Evolutionary conservation across 2,329 filamentous ascomycete species (phyloP).

Genomic region (Cryphonectria parasitica): DNA sequence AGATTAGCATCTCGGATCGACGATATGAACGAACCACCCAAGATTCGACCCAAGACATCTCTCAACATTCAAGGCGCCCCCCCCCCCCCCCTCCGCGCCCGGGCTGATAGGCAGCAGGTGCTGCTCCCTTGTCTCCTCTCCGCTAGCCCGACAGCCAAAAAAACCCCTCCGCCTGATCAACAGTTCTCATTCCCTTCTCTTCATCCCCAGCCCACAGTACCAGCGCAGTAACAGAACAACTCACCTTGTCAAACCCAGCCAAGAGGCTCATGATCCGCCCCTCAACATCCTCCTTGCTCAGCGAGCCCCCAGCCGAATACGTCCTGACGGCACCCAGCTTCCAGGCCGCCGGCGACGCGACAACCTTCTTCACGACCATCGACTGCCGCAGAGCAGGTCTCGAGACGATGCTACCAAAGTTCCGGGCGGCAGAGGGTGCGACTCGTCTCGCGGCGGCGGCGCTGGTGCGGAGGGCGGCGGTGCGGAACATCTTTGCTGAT

Average conservation of each 20-base stretch:
- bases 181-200: too few species aligned
- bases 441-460: conserved; percentile 52
- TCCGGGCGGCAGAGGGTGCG: conserved; percentile 57
- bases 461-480: conserved; percentile 79
- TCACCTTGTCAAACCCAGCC: conserved; percentile 96
- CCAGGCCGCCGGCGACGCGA: conserved; percentile 61
- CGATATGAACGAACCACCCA: not conserved
- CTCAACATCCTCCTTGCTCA: conserved; percentile 76
- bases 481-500: conserved; percentile 78
- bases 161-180: not conserved
- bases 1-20: conserved; percentile 31
- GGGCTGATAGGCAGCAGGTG: not conserved
- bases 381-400: conserved; percentile 53
- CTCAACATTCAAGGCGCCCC: not conserved
- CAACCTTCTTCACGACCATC: conserved; percentile 50
- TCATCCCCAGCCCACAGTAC: not conserved
- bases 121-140: not conserved
- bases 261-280: conserved; percentile 90
- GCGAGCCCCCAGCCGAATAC: conserved; percentile 82
- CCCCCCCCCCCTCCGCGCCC: too few species aligned
- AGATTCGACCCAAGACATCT: not conserved
- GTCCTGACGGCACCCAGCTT: conserved; percentile 72
- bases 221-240: conserved; percentile 35
- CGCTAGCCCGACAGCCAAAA: too few species aligned
- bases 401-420: conserved; percentile 44